Evolutionary conservation across 768 basidiomycete species (phyloP).

Genomic region (Rhizopogon roseolus): DNA sequence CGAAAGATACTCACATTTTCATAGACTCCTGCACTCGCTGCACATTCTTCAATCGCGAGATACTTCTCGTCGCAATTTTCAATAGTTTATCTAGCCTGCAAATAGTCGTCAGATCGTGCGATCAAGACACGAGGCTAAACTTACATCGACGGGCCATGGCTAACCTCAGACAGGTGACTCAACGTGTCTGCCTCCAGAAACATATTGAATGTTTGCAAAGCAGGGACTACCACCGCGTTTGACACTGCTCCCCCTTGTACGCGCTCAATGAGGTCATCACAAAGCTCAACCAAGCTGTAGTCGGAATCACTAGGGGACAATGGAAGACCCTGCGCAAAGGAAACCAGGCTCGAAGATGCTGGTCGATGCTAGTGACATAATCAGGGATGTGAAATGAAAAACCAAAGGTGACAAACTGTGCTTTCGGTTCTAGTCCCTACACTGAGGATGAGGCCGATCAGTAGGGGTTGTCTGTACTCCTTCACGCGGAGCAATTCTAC

Average conservation of each 20-base stretch:
- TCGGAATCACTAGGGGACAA: constrained; percentile 22
- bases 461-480: constrained; percentile 55
- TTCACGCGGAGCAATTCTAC: constrained; percentile 60
- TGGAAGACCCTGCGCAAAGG: constrained; percentile 53
- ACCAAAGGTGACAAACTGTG: constrained; percentile 51
- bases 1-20: constrained; percentile 61
- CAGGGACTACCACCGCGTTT: constrained; percentile 79
- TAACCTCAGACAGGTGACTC: constrained; percentile 38
- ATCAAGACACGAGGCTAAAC: constrained; percentile 16
- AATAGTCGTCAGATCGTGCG: constrained; percentile 3
- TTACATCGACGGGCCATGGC: constrained; percentile 50
- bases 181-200: constrained; percentile 69
- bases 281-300: constrained; percentile 49
- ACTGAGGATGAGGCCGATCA: constrained; percentile 74
- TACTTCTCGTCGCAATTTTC: constrained; percentile 53
- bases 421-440: constrained; percentile 81
- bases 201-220: constrained; percentile 69
- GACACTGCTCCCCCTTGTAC: constrained; percentile 48
- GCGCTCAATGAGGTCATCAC: constrained; percentile 52
- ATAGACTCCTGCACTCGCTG: constrained; percentile 76
- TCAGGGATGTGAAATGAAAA: constrained; percentile 9
- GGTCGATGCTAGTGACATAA: constrained; percentile 55
- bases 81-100: constrained; percentile 53
- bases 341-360: constrained; percentile 53
- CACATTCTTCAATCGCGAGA: constrained; percentile 73